These are phyloP conservation scores for Mycena indigotica DNA, from an alignment of 768 basidiomycete genomes.

Conservation along the genomic window DNA sequence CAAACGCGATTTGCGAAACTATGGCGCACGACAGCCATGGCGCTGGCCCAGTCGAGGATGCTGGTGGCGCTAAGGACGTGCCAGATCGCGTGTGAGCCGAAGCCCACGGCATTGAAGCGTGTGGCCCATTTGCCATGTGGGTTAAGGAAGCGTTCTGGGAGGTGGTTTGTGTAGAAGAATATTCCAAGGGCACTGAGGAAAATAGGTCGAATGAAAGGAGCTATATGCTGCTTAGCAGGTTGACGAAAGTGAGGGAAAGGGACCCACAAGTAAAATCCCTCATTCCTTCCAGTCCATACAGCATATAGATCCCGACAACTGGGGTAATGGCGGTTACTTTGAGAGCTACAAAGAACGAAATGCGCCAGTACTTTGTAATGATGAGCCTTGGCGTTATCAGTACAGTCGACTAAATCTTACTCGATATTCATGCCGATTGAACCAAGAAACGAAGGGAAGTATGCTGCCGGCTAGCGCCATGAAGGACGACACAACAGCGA, in stretches of 20 bases:
- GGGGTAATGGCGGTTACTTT: neutral
- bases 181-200: neutral
- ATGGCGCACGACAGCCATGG: neutral
- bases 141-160: neutral
- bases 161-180: neutral
- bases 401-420: no score
- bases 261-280: neutral
- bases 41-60: neutral
- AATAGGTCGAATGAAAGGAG: neutral
- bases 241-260: neutral
- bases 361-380: no score
- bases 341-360: neutral
- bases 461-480: neutral
- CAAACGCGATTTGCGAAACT: neutral
- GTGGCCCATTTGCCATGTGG: neutral
- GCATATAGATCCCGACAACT: neutral
- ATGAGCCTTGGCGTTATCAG: no score
- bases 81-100: neutral
- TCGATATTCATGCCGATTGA: neutral
- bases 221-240: neutral
- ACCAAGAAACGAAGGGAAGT: neutral
- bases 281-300: neutral
- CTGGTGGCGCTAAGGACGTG: neutral
- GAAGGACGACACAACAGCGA: neutral
- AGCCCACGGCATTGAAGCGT: neutral